Conservation (phyloP, 2,329 filamentous ascomycete genomes). For the Sporothrix phasma region DNA sequence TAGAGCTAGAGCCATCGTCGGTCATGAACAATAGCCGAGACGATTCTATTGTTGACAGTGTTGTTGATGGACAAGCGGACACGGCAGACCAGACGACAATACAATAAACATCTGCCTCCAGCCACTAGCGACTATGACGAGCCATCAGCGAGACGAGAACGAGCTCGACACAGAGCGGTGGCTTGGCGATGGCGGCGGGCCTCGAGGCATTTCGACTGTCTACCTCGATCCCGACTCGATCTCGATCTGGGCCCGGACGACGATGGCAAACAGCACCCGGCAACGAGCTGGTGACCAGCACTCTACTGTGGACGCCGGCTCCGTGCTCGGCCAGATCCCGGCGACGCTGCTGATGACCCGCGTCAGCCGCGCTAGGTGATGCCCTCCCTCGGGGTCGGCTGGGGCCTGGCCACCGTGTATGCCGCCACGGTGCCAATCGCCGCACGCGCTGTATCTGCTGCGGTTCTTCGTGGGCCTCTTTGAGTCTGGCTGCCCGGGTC, state of each 20-base stretch:
- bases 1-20: not conserved
- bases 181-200: not conserved
- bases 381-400: conserved; percentile 25
- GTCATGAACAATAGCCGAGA: not conserved
- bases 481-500: conserved; percentile 47
- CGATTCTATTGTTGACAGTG: not conserved
- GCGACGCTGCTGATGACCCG: conserved; percentile 21
- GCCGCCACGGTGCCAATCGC: conserved; percentile 21
- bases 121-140: not conserved
- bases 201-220: not conserved
- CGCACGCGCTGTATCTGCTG: conserved; percentile 33
- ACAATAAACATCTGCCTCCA: not conserved
- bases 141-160: not conserved
- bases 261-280: conserved; percentile 14
- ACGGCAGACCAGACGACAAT: not conserved
- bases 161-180: not conserved
- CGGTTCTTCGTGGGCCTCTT: conserved; percentile 46
- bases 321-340: conserved; percentile 23
- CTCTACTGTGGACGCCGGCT: conserved; percentile 24
- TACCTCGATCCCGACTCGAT: not conserved
- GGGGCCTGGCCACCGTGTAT: conserved; percentile 22
- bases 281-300: conserved; percentile 31
- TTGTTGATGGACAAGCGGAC: not conserved
- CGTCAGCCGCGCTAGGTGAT: conserved; percentile 26
- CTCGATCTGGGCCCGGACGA: not conserved